Percentiles rank a stretch among this genome's conserved stretches.
Evolutionary conservation across 495 filamentous ascomycete species (phyloP).

Genomic region (Lasiosphaeria miniovina): DNA sequence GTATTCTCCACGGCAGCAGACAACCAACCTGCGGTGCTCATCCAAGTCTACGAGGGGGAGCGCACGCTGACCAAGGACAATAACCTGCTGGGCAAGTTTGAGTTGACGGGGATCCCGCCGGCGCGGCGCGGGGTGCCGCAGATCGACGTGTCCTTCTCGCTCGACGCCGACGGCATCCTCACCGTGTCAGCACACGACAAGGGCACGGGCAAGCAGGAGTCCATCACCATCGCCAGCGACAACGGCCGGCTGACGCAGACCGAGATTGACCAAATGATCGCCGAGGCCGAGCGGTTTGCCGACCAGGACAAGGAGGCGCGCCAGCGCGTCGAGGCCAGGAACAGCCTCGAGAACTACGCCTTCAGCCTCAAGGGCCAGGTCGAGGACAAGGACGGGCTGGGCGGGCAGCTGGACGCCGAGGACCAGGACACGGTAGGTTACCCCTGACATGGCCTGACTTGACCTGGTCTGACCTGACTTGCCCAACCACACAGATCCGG

Average conservation of each 20-base stretch:
- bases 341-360: constrained; percentile 94
- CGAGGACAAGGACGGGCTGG: constrained; percentile 84
- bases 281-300: constrained; percentile 88
- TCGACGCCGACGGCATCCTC: constrained; percentile 94
- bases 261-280: constrained; percentile 92
- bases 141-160: constrained; percentile 89
- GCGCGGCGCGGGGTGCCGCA: constrained; percentile 89
- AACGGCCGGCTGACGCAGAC: constrained; percentile 83
- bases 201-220: constrained; percentile 86
- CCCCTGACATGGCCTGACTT: background rate
- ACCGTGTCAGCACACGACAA: constrained; percentile 89
- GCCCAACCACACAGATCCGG: constrained; percentile 53
- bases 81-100: constrained; percentile 91
- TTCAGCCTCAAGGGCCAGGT: constrained; percentile 96
- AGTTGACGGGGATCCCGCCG: constrained; percentile 86
- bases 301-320: constrained; percentile 91
- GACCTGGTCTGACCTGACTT: background rate
- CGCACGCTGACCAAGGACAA: constrained; percentile 88
- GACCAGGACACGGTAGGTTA: constrained; percentile 79
- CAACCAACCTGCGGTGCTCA: constrained; percentile 88
- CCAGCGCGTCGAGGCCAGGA: constrained; percentile 88
- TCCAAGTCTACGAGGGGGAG: constrained; percentile 93
- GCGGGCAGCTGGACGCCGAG: constrained; percentile 89
- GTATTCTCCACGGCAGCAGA: constrained; percentile 91
- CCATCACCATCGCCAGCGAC: constrained; percentile 89